Evolutionary conservation across 23 red algal species (phyloP).

Genomic region (Gracilaria gracilis): DNA sequence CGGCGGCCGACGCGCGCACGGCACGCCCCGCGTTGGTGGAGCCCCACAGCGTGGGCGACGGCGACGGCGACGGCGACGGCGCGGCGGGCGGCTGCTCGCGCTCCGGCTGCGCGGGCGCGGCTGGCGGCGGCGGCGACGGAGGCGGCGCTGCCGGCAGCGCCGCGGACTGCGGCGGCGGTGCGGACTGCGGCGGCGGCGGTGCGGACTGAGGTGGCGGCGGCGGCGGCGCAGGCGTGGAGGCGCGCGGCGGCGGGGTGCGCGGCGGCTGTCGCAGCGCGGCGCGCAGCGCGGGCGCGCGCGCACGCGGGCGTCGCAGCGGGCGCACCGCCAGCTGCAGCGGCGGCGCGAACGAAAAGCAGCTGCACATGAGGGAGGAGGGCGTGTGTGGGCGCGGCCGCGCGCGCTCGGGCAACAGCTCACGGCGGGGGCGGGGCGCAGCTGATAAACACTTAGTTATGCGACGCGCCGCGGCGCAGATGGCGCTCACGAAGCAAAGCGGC

Average conservation of each 20-base stretch:
- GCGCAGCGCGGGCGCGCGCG: neutral
- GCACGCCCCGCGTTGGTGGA: neutral
- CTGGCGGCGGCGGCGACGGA: neutral
- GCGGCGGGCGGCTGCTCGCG: conserved; percentile 6
- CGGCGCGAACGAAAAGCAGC: neutral
- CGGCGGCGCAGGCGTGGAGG: conserved; percentile 1
- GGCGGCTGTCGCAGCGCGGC: neutral
- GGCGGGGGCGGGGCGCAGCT: too few species aligned
- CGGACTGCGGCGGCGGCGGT: neutral
- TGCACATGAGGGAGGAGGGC: neutral
- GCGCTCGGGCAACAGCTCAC: too few species aligned
- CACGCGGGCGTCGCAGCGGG: neutral
- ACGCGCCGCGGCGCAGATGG: neutral
- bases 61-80: neutral
- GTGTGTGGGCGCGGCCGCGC: too few species aligned
- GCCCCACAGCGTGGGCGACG: conserved; percentile 16
- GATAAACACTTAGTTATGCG: too few species aligned
- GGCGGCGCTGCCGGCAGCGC: neutral
- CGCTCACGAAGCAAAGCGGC: neutral
- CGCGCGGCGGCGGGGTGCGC: neutral
- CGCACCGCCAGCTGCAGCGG: neutral
- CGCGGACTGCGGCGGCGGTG: neutral
- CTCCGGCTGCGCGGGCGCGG: neutral
- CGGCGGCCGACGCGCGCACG: neutral
- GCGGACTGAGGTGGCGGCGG: neutral